A percentile compares a stretch with the other conserved stretches of the same genome.
Evolutionary conservation across 1,139 yeast species (phyloP).

Genomic region (Ogataea hybrid): DNA sequence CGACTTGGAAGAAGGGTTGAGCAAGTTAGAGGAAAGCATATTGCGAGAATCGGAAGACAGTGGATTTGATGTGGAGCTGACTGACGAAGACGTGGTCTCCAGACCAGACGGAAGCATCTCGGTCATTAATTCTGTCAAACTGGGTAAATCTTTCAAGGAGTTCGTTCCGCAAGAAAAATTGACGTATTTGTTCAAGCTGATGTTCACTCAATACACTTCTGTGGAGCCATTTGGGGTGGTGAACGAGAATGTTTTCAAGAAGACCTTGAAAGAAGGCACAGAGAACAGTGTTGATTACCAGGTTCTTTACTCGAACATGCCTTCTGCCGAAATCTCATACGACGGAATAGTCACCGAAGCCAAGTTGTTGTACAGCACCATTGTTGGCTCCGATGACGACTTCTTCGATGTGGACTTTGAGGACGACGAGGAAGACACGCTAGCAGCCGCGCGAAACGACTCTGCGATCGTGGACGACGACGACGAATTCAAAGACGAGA

Average conservation of each 20-base stretch:
- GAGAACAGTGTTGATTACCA: slow-evolving; percentile 37
- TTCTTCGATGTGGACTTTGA: slow-evolving; percentile 95
- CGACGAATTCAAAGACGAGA: slow-evolving; percentile 30
- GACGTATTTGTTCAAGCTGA: slow-evolving; percentile 74
- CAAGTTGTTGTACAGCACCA: slow-evolving; percentile 65
- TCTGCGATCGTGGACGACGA: slow-evolving; percentile 42
- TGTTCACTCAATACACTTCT: slow-evolving; percentile 72
- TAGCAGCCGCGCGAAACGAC: slow-evolving; percentile 13
- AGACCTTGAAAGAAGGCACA: slow-evolving; percentile 21
- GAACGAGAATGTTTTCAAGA: slow-evolving; percentile 37
- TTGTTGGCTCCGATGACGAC: slow-evolving; percentile 93
- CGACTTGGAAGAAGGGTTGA: slow-evolving; percentile 79
- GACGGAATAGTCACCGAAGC: slow-evolving; percentile 88
- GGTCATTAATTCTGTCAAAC: slow-evolving; percentile 72
- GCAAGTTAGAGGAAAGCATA: slow-evolving; percentile 74
- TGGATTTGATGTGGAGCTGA: slow-evolving; percentile 49
- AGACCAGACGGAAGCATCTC: slow-evolving; percentile 59
- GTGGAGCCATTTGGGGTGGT: slow-evolving; percentile 49
- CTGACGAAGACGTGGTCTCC: slow-evolving; percentile 52
- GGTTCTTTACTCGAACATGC: slow-evolving; percentile 66
- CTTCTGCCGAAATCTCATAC: slow-evolving; percentile 81
- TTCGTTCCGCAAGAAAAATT: slow-evolving; percentile 81
- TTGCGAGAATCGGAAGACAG: slow-evolving; percentile 72
- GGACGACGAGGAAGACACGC: slow-evolving; percentile 71
- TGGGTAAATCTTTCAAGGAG: slow-evolving; percentile 80